Base-by-base conservation (phyloP, 495 filamentous ascomycete species). In the Trichoderma asperelloides region DNA sequence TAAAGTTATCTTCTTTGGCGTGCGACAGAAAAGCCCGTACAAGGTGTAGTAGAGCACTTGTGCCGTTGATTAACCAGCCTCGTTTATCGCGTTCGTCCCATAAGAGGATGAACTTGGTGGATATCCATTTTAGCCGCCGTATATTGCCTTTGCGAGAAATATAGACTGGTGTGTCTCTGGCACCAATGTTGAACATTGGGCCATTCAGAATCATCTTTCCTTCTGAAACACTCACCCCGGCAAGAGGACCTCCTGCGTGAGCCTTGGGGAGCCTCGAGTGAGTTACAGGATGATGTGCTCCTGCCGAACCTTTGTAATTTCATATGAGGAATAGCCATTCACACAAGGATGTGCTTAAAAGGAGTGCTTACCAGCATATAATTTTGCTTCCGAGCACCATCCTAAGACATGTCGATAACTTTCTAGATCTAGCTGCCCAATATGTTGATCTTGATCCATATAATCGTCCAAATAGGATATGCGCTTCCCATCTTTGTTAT, bases 31-130 rank as follows among this genome's bases (percentile, higher is more conserved):
- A 45, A 18, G 41, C 41, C 16, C 41, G 41, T 45, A 45, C 12
- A 45, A 45, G 3, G 18, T 45, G 41, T 12, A 45, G 12, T 6
- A 45, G 18, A 18, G 41, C 72, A 64, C 70, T 74, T 0, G 69
- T 66, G 3, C 76, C 76, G 65, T 77, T 71, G 0, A 77, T 64
- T 0, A 79, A 68, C 75, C 74, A 79, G 27, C 70, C 74, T 15
- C 74, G 65, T 16, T 70, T 72, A 25, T 75, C 76, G 27, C 43
- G 55, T 3, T 69, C 71, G 63, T 79, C 77, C 66, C 70, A 78
- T 3, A 78, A 66, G 2, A 73, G 63, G 2, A 75, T 68, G 25
- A 69, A 70, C 23, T 70, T 71, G 11, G 55, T 65, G 9, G 30
- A 27, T 8, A 75, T 68, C 70, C 68, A 71, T 47, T 66, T 51